Conservation (phyloP, 257 asterid species). For the Coffea eugenioides region DNA sequence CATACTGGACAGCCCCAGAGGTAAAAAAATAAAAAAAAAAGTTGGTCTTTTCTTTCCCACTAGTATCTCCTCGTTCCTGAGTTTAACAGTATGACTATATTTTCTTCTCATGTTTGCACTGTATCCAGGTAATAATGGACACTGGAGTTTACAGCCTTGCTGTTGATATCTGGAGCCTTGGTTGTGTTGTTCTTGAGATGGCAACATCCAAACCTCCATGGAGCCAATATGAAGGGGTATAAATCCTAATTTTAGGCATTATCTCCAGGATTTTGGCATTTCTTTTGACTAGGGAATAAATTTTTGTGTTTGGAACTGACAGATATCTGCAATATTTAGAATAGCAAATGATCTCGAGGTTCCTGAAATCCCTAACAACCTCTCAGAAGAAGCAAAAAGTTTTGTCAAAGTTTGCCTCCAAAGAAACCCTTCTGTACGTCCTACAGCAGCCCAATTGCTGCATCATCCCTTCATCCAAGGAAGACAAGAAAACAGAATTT, state of each 20-base stretch:
- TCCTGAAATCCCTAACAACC: slow-evolving; percentile 55
- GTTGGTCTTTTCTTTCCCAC: background rate
- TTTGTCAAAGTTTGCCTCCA: slow-evolving; percentile 58
- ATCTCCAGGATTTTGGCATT: background rate
- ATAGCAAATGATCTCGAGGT: slow-evolving; percentile 52
- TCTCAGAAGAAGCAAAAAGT: slow-evolving; percentile 53
- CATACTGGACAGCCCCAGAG: slow-evolving; percentile 77
- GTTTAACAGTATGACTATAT: background rate
- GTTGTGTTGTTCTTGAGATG: slow-evolving; percentile 75
- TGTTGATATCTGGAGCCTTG: slow-evolving; percentile 85
- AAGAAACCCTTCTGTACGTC: slow-evolving; percentile 51
- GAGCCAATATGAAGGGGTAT: slow-evolving; percentile 67
- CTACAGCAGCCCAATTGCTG: slow-evolving; percentile 55
- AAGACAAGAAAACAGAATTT: background rate
- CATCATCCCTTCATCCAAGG: slow-evolving; percentile 50
- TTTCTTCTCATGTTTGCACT: background rate
- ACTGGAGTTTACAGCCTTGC: slow-evolving; percentile 46
- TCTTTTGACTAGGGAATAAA: background rate
- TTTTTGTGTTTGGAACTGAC: slow-evolving; percentile 19
- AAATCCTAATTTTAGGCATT: slow-evolving; percentile 1
- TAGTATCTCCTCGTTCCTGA: background rate
- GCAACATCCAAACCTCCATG: slow-evolving; percentile 73
- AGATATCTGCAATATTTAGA: slow-evolving; percentile 56
- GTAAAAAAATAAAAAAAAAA: slow-evolving; percentile 18
- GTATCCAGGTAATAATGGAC: slow-evolving; percentile 44